A percentile compares a stretch with the other conserved stretches of the same genome.
Evolutionary conservation across 1,284 basidiomycete species (phyloP).

Genomic region (Wolfiporia cocos): DNA sequence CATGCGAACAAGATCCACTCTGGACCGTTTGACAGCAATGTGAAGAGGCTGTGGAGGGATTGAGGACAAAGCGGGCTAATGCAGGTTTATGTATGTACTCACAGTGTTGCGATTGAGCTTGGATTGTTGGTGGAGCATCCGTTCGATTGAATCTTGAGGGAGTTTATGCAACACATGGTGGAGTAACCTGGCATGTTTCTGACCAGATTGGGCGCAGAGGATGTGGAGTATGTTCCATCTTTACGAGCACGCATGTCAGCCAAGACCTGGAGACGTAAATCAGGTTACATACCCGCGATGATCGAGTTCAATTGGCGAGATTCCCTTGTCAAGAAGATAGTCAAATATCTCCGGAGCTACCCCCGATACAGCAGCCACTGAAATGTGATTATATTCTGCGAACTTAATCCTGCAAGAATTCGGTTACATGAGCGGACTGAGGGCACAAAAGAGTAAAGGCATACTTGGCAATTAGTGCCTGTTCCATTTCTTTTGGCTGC

Average conservation of each 20-base stretch:
- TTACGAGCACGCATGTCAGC: not conserved
- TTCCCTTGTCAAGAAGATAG: slow-evolving; percentile 40
- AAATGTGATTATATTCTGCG: slow-evolving; percentile 36
- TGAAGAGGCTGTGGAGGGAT: not conserved
- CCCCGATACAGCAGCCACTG: slow-evolving; percentile 32
- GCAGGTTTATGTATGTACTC: slow-evolving; percentile 10
- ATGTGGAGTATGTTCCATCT: slow-evolving; percentile 54
- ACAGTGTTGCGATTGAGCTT: slow-evolving; percentile 41
- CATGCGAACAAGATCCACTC: not conserved
- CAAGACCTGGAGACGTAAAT: slow-evolving; percentile 2
- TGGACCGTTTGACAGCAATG: slow-evolving; percentile 5
- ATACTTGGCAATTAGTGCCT: slow-evolving; percentile 36
- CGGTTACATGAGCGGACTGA: no score
- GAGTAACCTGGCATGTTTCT: slow-evolving; percentile 24
- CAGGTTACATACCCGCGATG: slow-evolving; percentile 31
- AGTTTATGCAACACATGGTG: slow-evolving; percentile 41
- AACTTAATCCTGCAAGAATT: slow-evolving; percentile 42
- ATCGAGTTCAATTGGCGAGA: slow-evolving; percentile 39
- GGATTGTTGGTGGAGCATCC: slow-evolving; percentile 38
- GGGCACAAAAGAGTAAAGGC: no score
- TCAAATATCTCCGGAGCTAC: slow-evolving; percentile 35
- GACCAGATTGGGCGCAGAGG: slow-evolving; percentile 26
- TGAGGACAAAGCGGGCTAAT: not conserved
- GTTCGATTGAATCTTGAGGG: slow-evolving; percentile 37
- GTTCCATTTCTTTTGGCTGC: slow-evolving; percentile 32